These are phyloP conservation scores for Trifolium pratense DNA, from an alignment of 306 rosid species.

Conservation along the genomic window DNA sequence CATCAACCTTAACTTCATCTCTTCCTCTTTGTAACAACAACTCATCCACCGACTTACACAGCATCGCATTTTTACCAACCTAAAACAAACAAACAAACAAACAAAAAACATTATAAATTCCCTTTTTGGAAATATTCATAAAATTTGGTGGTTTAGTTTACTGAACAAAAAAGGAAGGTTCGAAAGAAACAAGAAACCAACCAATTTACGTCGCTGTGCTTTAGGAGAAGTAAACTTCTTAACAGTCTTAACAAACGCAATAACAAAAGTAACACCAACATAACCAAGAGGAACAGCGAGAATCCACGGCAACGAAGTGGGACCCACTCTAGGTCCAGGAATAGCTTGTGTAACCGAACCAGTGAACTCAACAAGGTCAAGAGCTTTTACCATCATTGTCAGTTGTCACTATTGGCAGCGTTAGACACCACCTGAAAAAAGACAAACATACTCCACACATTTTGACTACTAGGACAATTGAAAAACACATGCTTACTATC, in stretches of 20 bases:
- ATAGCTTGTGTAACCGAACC: constrained; percentile 90
- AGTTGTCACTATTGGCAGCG: no score
- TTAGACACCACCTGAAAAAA: no score
- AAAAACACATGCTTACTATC: no score
- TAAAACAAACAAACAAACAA: constrained; percentile 43
- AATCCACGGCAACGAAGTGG: constrained; percentile 88
- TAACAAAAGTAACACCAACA: constrained; percentile 67
- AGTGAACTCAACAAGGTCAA: constrained; percentile 91
- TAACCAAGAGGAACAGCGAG: constrained; percentile 85
- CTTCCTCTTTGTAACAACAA: constrained; percentile 67
- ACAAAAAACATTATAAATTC: neutral
- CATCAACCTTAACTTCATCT: constrained; percentile 56
- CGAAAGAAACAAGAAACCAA: constrained; percentile 10
- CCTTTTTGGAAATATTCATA: no score
- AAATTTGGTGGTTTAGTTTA: no score
- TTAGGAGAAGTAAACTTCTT: constrained; percentile 75
- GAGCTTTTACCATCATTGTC: constrained; percentile 89
- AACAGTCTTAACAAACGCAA: constrained; percentile 77
- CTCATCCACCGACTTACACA: constrained; percentile 72
- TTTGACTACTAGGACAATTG: no score
- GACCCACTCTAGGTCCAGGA: constrained; percentile 92
- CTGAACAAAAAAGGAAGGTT: no score
- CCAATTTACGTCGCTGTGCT: constrained; percentile 83
- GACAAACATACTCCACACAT: no score
- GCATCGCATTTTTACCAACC: constrained; percentile 79